Evolutionary conservation across 257 asterid genomes (phyloP), one percentile per base, ranked within the genome.

Genomic region (Solanum pinnatisectum): DNA sequence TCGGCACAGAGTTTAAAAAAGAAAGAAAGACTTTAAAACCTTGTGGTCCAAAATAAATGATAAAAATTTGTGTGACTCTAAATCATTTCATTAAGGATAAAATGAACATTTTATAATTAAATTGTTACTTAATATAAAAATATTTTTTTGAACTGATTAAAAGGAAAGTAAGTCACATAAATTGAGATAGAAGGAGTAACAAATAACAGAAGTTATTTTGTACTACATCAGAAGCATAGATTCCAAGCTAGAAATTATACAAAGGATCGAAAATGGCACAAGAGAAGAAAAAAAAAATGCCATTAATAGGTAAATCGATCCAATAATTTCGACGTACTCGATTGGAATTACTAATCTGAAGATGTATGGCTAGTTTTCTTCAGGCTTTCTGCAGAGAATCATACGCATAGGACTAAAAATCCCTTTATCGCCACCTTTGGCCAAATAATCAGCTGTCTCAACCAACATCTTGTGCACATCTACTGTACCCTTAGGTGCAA

Each of bases 391-490:
- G 94, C 98, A 95, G 71, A 95, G 93, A 88, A 95, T 93, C 98
- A 94, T 93, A 87, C 93, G 96, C 98, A 95, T 95, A 87, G 98
- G 98, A 40, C 89, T 89, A 91, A 95, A 95, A 16, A 95, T 94
- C 84, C 96, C 96, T 4, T 91, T 91, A 27, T 94, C 98, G 0
- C 98, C 98, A n/a, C 98, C 98, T 87, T 90, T 92, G 8, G 95
- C 91, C 79, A 95, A 90, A 46, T 93, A 92, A 87, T 95, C 98
- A 12, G 98, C 98, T 1, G 98, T 95, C 18, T 94, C 94, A 65
- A 95, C 93, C 3, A 95, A 94, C 98, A 95, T 95, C 88, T 94
- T 95, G 86, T 95, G 98, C 40, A 95, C 98, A 76, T 95, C 98
- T 22, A 95, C 98, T 11, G 86, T 89, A 0, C 98, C 98, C 83